Base-by-base conservation (phyloP, 2,329 filamentous ascomycete species). In the Phialemoniopsis sp. region DNA sequence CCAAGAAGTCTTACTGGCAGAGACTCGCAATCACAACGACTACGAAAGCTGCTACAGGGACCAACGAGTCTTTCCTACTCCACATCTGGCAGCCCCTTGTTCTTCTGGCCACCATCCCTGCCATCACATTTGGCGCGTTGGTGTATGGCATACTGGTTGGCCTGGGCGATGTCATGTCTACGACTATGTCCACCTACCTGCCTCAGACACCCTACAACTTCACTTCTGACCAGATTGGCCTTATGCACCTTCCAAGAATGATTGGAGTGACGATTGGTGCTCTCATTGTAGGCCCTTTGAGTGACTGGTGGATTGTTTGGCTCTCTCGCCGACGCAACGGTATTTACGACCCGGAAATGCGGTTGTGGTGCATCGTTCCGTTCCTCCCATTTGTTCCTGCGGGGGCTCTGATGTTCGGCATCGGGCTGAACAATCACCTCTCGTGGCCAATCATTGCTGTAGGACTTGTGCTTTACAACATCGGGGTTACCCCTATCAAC, bases 271-370 rank as follows among this genome's bases (percentile, higher is more conserved):
- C 56, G 3, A 29, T 68, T 3, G 64, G 57, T 12, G 48, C 52
- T n/a, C 13, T 60, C 8, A 44, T 56, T 37, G 46, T 45, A 13
- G 66, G 62, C 3, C 57, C 53, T 7, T 19, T 67, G 9, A 62
- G 55, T 36, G 65, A 69, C 38, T 51, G 48, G 43, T 54, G 51
- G 14, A 62, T 64, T 29, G 15, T 68, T 2, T 55, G 34, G 2
- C 44, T 66, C 3, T 53, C 66, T 0, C 54, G 52, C 18, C 48
- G 59, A 8, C 65, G 65, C 34, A 47, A 50, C 2, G 66, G 66
- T 1, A 55, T 67, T 5, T 66, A 61, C 38, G 67, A 72, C 34
- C 68, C 67, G 0, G 66, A 72, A 41, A 65, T 64, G 54, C 56
- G 67, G 5, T 56, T 72, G 6, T 66, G 60, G 59, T 41, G 64